These are phyloP conservation scores for Akanthomyces uredinophilus DNA, from an alignment of 2,329 filamentous ascomycete species.

Conservation along the genomic window DNA sequence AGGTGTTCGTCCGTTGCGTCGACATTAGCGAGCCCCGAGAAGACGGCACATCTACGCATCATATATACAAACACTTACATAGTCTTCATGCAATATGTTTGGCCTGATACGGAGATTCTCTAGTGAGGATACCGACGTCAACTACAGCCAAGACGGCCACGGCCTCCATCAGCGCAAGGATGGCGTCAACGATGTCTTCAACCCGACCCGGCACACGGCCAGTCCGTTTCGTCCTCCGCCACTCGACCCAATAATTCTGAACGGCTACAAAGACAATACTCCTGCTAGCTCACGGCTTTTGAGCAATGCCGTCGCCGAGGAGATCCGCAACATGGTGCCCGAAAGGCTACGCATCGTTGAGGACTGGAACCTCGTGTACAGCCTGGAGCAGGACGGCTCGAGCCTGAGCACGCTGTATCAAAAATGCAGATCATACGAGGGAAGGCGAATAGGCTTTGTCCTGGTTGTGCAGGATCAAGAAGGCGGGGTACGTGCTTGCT, in stretches of 20 bases:
- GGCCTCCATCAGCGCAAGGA: constrained; percentile 28
- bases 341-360: constrained; percentile 82
- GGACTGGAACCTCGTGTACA: constrained; percentile 82
- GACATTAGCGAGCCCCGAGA: background rate
- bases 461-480: constrained; percentile 76
- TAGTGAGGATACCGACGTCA: constrained; percentile 36
- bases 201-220: constrained; percentile 47
- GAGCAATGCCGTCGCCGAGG: constrained; percentile 72
- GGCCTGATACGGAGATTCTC: constrained; percentile 65
- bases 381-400: constrained; percentile 85
- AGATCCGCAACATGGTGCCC: constrained; percentile 84
- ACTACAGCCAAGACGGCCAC: constrained; percentile 24
- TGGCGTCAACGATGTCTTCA: constrained; percentile 54
- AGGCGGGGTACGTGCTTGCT: constrained; percentile 54
- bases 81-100: constrained; percentile 36
- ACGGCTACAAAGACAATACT: constrained; percentile 60
- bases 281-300: constrained; percentile 60
- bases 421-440: constrained; percentile 62
- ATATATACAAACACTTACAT: background rate
- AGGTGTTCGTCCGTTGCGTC: background rate
- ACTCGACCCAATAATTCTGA: constrained; percentile 71
- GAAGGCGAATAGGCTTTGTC: constrained; percentile 78
- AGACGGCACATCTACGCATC: constrained; percentile 9
- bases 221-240: constrained; percentile 86
- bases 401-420: constrained; percentile 83